Evolutionary conservation across 345 rosid species (phyloP).

Genomic region (Eucalyptus dawsonii): DNA sequence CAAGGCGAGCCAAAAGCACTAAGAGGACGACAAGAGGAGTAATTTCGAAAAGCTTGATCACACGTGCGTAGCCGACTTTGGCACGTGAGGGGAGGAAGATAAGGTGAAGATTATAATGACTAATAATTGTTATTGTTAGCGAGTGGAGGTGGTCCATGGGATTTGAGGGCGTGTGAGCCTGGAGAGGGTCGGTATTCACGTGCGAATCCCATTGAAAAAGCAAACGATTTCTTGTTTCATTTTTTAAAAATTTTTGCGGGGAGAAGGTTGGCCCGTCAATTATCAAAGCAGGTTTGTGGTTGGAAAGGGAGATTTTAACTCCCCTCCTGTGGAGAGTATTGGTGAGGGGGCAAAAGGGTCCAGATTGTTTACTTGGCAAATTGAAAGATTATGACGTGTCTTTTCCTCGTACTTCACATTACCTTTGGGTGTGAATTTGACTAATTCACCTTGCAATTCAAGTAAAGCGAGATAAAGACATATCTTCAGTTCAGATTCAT

Average conservation of each 20-base stretch:
- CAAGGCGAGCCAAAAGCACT: neutral
- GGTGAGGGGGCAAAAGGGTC: neutral
- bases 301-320: constrained; percentile 6
- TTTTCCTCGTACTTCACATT: neutral
- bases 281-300: constrained; percentile 30
- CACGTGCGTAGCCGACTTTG: constrained; percentile 24
- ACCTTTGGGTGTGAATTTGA: neutral
- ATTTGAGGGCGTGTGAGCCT: constrained; percentile 16
- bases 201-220: constrained; percentile 23
- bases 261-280: constrained; percentile 33
- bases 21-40: neutral
- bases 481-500: neutral
- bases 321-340: neutral
- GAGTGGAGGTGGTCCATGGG: neutral
- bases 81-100: constrained; percentile 26
- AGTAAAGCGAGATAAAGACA: neutral
- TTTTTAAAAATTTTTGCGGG: neutral
- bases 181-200: constrained; percentile 40
- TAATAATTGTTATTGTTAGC: neutral
- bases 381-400: neutral
- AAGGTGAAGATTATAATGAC: neutral
- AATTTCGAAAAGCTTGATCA: neutral
- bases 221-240: neutral
- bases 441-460: neutral
- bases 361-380: neutral